Base-by-base conservation (phyloP, 495 filamentous ascomycete genomes). In the Daldinia decipiens region DNA sequence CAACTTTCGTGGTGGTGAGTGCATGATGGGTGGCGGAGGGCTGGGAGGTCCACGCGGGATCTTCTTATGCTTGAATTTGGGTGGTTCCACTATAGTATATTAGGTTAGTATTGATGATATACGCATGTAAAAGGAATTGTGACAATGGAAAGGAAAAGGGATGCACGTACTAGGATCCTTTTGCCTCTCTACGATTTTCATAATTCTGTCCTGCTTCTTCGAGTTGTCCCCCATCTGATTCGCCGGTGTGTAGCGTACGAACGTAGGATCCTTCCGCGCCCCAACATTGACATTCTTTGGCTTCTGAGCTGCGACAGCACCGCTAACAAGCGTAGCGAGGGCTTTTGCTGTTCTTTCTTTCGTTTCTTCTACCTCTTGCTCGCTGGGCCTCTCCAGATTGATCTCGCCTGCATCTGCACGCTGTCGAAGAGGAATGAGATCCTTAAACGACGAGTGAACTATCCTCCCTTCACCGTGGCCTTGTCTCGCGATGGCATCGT, bases 31-130 rank as follows among this genome's bases (percentile, higher is more conserved):
- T 52, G 95, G 92, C 0, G 95, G 95, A 2, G 95, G 95, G 29
- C 89, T 93, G 2, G 95, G 95, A 52, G 96, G 95, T 59, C 95
- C 96, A 73, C 96, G 84, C 5, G 95, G 95, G 67, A 99, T 97
- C 84, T 97, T 97, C 83, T 98, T 98, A 78, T 97, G 92, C 78
- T 98, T 98, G 81, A 97, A 97, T 74, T 98, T 98, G 1, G 95
- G 95, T 13, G 96, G 96, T 75, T 98, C 96, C 92, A 99, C 70
- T 73, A 19, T 62, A 52, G 34, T 5, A 38, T 17, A 38, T 17
- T 5, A 56, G n/a, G 53, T 73, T 62, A 73, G 70, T 38, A 55
- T 32, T 43, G 7, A 47, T 5, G 12, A 68, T 9, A 38, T 17
- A 17, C 6, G 6, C 7, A 32, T 4, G 12, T 26, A 39, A 29